Percentiles rank a stretch among this genome's conserved stretches.
phyloP scores from a whole-genome alignment of 495 filamentous ascomycete genomes.

The Staphylotrichum longicolle region DNA sequence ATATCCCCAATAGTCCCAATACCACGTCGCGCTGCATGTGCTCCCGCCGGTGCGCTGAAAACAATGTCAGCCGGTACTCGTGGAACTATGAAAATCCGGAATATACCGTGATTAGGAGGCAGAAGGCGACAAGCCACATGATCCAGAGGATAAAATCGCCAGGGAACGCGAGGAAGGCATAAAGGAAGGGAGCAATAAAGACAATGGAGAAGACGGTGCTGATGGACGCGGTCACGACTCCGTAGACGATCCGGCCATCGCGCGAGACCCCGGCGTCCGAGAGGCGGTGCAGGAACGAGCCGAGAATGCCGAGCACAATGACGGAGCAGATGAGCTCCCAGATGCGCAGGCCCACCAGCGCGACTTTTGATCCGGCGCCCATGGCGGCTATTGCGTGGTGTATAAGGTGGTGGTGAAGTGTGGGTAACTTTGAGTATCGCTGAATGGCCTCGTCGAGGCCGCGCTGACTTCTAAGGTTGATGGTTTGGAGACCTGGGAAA shows the following conservation, averaged over 20 bases:
- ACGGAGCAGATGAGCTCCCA: constrained; percentile 25
- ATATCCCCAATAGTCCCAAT: constrained; percentile 29
- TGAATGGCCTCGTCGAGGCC: no score
- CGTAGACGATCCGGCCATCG: constrained; percentile 28
- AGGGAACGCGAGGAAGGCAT: constrained; percentile 25
- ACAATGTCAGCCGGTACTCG: background rate
- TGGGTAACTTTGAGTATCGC: background rate
- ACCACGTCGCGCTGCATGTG: constrained; percentile 25
- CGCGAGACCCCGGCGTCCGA: constrained; percentile 3
- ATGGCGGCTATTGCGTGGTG: constrained; percentile 17
- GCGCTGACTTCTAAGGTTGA: no score
- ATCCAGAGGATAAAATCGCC: constrained; percentile 27
- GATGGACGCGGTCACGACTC: constrained; percentile 20
- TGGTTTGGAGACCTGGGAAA: no score
- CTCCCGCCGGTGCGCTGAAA: constrained; percentile 19
- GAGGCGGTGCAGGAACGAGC: constrained; percentile 20
- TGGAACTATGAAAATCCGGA: no score
- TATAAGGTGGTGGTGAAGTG: background rate
- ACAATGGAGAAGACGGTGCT: constrained; percentile 26
- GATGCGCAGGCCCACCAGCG: constrained; percentile 21
- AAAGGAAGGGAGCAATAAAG: constrained; percentile 29
- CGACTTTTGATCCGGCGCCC: constrained; percentile 8
- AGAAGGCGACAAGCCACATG: constrained; percentile 30
- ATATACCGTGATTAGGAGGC: constrained; percentile 25
- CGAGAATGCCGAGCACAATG: constrained; percentile 27